phyloP scores from a whole-genome alignment of 140 eudicot species.

The Anethum foeniculum region DNA sequence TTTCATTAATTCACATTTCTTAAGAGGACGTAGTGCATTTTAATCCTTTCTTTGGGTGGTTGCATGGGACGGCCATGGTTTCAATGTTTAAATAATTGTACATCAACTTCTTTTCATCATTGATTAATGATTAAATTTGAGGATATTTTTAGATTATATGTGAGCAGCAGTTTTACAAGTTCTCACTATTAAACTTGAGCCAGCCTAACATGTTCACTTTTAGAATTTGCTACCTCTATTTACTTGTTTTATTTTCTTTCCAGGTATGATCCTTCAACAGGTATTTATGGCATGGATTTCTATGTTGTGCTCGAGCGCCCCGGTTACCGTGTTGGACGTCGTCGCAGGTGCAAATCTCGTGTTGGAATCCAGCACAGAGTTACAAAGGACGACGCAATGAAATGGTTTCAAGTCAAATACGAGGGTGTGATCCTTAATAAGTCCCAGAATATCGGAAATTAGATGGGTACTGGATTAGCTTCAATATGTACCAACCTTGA shows the following conservation, averaged over 20 bases:
- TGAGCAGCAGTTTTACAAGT: not conserved
- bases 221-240: not conserved
- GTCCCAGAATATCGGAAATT: conserved; percentile 13
- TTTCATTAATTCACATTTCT: not conserved
- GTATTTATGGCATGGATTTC: conserved; percentile 21
- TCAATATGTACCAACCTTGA: not conserved
- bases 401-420: conserved; percentile 16
- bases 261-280: conserved; percentile 25
- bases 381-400: conserved; percentile 14
- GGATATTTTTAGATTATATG: not conserved
- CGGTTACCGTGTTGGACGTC: conserved; percentile 14
- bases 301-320: conserved; percentile 13
- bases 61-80: not conserved
- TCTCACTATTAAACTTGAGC: not conserved
- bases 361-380: conserved; percentile 16
- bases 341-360: conserved; percentile 14
- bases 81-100: not conserved
- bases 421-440: conserved; percentile 16
- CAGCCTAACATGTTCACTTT: not conserved
- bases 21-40: not conserved
- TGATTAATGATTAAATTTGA: not conserved
- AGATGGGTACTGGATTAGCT: not conserved
- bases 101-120: not conserved
- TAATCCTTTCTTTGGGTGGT: not conserved
- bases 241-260: not conserved